Evolutionary conservation across 2,329 filamentous ascomycete genomes (phyloP).

Genomic region (Monosporascus sp.): DNA sequence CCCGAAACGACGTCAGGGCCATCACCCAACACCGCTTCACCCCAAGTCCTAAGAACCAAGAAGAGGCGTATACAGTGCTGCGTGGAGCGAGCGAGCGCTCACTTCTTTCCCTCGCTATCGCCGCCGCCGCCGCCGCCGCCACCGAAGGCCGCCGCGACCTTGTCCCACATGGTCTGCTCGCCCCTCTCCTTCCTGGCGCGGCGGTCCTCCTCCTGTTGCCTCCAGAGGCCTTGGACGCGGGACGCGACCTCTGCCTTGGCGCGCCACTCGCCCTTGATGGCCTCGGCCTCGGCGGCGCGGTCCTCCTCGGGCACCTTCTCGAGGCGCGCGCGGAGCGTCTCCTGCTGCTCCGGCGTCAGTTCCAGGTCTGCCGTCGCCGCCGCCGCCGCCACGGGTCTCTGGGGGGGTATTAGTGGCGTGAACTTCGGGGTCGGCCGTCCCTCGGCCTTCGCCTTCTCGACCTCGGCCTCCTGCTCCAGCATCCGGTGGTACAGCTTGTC

Average conservation of each 20-base stretch:
- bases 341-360: slow-evolving; percentile 43
- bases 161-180: slow-evolving; percentile 39
- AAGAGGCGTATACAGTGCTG: too few relatives aligned
- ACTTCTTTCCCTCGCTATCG: slow-evolving; percentile 12
- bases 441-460: slow-evolving; percentile 63
- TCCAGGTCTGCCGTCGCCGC: slow-evolving; percentile 14
- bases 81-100: not conserved
- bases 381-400: slow-evolving; percentile 8
- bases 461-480: slow-evolving; percentile 71
- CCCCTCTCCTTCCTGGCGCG: slow-evolving; percentile 53
- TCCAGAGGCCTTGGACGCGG: slow-evolving; percentile 49
- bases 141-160: slow-evolving; percentile 27
- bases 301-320: slow-evolving; percentile 54
- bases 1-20: too few relatives aligned
- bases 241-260: slow-evolving; percentile 55
- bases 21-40: too few relatives aligned
- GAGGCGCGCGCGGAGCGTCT: slow-evolving; percentile 48
- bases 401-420: slow-evolving; percentile 45
- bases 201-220: slow-evolving; percentile 49
- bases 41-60: too few relatives aligned
- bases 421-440: slow-evolving; percentile 56
- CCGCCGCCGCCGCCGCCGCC: slow-evolving; percentile 2
- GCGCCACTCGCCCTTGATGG: slow-evolving; percentile 57
- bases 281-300: slow-evolving; percentile 56
- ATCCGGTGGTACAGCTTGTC: slow-evolving; percentile 86